Percentiles rank a stretch among this genome's conserved stretches.
phyloP scores from a whole-genome alignment of 225 moss, liverwort and hornwort genomes.

The Physcomitrellopsis africana region DNA sequence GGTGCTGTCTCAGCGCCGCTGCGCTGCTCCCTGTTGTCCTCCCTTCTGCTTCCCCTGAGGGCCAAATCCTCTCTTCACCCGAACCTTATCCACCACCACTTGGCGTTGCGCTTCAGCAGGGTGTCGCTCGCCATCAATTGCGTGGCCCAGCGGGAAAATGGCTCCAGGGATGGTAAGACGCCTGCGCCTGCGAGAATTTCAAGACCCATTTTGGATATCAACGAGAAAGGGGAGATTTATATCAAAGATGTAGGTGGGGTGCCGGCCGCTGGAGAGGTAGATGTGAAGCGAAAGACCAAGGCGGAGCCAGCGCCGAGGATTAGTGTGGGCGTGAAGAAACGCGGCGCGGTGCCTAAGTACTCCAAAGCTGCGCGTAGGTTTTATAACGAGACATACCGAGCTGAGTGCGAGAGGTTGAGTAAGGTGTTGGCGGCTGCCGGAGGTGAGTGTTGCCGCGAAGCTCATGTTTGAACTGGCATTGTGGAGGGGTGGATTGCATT shows the following conservation, averaged over 20 bases:
- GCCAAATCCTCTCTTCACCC: background rate
- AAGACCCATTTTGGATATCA: constrained; percentile 35
- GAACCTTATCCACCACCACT: background rate
- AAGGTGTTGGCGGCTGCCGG: constrained; percentile 95
- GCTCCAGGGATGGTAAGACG: constrained; percentile 1
- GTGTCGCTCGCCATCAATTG: constrained; percentile 28
- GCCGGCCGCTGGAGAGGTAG: background rate
- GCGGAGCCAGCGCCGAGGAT: constrained; percentile 34
- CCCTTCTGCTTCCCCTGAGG: constrained; percentile 3
- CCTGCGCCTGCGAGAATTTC: background rate
- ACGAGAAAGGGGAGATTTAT: constrained; percentile 46
- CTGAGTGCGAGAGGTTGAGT: constrained; percentile 80
- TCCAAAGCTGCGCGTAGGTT: constrained; percentile 94
- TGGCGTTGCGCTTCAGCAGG: constrained; percentile 12
- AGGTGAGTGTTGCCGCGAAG: constrained; percentile 44
- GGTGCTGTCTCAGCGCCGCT: constrained; percentile 37
- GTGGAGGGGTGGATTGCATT: background rate
- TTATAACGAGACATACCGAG: constrained; percentile 83
- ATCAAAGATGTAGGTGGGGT: constrained; percentile 34
- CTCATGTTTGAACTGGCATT: background rate
- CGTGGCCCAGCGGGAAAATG: background rate
- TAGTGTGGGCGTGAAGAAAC: constrained; percentile 62
- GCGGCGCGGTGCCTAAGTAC: constrained; percentile 55
- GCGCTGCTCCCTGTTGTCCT: constrained; percentile 34
- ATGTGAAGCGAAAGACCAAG: constrained; percentile 24